Base-by-base conservation (phyloP, 73 alveolate species). In the Paramecium octaurelia region DNA sequence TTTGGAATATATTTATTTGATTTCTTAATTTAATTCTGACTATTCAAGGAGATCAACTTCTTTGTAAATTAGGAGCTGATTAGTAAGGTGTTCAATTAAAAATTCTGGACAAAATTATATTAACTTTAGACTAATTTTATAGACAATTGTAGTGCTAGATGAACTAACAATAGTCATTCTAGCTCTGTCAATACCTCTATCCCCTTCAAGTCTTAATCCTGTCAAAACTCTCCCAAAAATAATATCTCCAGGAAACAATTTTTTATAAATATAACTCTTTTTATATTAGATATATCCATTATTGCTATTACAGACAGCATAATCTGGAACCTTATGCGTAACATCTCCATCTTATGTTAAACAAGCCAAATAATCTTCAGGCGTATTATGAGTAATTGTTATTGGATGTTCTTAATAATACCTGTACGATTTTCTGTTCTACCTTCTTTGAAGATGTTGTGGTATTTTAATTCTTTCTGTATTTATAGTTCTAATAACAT, bases 141-240 rank as follows among this genome's bases (percentile, higher is more conserved):
- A 80, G 23, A 80, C 57, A 80, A 80, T 80, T 44, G 91, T 80
- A 12, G 54, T 31, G 21, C 50, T 48, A 31, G 91, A 80, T 10
- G 76, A 40, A 35, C 91, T 80, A 43, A 80, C 91, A 4, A 80
- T 23, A 11, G 91, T 80, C 91, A 80, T 80, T 80, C 91, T 42
- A 21, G 91, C 91, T 46, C 50, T 80, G 21, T 80, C 91, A 10
- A 23, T 44, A 14, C 91, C 91, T 80, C 18, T 44, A 31, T 80
- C 50, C 2, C 75, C 75, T 18, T 80, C 91, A 10, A 80, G 29
- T 44, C 64, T 80, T 24, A 80, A 43, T 21, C 91, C 91, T 23
- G 91, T 80, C 24, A 80, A 40, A 3, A 80, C 91, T 48, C 91
- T 80, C 21, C 91, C 91, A 80, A 80, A 80, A 23, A 80, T n/a